These are phyloP conservation scores for Leccinum rimulosum DNA, from an alignment of 768 basidiomycete genomes.

Conservation along the genomic window DNA sequence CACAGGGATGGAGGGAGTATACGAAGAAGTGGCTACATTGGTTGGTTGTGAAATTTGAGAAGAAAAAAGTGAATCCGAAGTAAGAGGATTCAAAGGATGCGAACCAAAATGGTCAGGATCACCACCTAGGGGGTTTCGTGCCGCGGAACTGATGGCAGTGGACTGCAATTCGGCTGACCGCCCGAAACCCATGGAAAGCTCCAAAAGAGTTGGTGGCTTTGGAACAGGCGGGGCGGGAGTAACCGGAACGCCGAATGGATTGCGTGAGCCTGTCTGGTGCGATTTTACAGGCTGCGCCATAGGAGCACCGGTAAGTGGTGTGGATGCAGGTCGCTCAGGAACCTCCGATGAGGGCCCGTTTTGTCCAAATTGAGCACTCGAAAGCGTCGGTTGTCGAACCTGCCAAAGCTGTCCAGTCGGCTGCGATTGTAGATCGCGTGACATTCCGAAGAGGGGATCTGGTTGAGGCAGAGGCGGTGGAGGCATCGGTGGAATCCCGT, in stretches of 20 bases:
- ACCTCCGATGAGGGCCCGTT: conserved; percentile 18
- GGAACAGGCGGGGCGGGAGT: conserved; percentile 63
- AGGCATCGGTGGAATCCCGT: conserved; percentile 16
- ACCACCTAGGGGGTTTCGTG: conserved; percentile 20
- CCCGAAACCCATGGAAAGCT: conserved; percentile 59
- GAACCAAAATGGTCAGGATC: conserved; percentile 17
- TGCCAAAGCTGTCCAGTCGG: conserved; percentile 7
- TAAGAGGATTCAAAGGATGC: conserved; percentile 30
- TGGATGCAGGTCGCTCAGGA: conserved; percentile 67
- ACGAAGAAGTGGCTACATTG: conserved; percentile 37
- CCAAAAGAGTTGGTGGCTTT: conserved; percentile 76
- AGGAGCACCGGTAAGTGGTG: conserved; percentile 57
- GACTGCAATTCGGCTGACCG: conserved; percentile 26
- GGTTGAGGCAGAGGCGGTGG: conserved; percentile 9
- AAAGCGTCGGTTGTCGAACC: conserved; percentile 6
- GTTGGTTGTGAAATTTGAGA: conserved; percentile 51
- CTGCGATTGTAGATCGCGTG: conserved; percentile 16
- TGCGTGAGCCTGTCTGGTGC: conserved; percentile 91
- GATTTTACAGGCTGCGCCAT: conserved; percentile 66
- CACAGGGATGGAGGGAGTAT: conserved; percentile 34
- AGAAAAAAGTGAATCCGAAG: conserved; percentile 48
- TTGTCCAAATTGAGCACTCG: conserved; percentile 8
- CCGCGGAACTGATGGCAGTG: conserved; percentile 29
- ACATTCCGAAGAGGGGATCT: conserved; percentile 11
- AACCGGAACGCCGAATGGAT: conserved; percentile 86